These are phyloP conservation scores for Ambrosiella cleistominuta DNA, from an alignment of 2,329 filamentous ascomycete genomes.

Conservation along the genomic window DNA sequence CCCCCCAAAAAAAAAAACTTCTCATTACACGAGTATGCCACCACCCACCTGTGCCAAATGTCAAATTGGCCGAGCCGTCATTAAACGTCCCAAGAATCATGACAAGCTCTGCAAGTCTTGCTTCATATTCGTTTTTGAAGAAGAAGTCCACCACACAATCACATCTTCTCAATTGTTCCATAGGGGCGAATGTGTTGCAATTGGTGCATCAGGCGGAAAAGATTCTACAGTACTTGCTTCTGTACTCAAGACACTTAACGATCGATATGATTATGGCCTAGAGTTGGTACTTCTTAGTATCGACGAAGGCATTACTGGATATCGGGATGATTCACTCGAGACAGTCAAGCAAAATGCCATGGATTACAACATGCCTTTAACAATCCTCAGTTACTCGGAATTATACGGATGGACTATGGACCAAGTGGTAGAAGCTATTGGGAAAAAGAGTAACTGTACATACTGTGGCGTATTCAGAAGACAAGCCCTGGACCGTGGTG, in stretches of 20 bases:
- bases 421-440: slow-evolving; percentile 86
- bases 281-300: slow-evolving; percentile 78
- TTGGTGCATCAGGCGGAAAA: slow-evolving; percentile 92
- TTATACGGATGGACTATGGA: slow-evolving; percentile 99
- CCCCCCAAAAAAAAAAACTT: too few relatives aligned
- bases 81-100: slow-evolving; percentile 87
- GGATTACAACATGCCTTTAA: slow-evolving; percentile 81
- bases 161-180: slow-evolving; percentile 62
- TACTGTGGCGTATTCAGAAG: slow-evolving; percentile 94
- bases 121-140: slow-evolving; percentile 76
- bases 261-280: slow-evolving; percentile 70
- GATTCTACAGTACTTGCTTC: slow-evolving; percentile 93
- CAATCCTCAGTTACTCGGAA: slow-evolving; percentile 83
- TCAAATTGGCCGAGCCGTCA: slow-evolving; percentile 59
- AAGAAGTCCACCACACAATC: slow-evolving; percentile 88
- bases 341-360: slow-evolving; percentile 86
- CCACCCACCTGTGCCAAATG: slow-evolving; percentile 63
- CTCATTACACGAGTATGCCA: slow-evolving; percentile 38
- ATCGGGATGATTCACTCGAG: slow-evolving; percentile 87
- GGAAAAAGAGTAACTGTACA: slow-evolving; percentile 97
- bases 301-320: slow-evolving; percentile 94
- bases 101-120: slow-evolving; percentile 82
- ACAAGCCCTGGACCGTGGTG: slow-evolving; percentile 83
- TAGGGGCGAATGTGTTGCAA: slow-evolving; percentile 72
- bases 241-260: slow-evolving; percentile 85